These are phyloP conservation scores for Tephrocybe sp. DNA, from an alignment of 768 basidiomycete genomes.

Conservation along the genomic window DNA sequence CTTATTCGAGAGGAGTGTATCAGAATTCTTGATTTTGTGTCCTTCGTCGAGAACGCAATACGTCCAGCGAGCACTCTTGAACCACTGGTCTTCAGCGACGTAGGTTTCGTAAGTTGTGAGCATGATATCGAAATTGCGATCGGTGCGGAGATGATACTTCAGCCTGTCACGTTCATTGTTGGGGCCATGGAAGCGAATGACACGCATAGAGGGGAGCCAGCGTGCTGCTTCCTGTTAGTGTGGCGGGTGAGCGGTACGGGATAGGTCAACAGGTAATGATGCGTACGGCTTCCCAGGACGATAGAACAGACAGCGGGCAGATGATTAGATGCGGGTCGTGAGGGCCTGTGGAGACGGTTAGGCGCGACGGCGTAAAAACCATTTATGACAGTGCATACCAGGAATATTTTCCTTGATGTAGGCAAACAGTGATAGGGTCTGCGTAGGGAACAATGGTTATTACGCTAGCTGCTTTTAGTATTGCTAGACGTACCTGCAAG, in stretches of 20 bases:
- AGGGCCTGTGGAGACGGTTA: conserved; percentile 24
- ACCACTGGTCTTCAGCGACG: conserved; percentile 56
- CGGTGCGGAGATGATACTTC: conserved; percentile 40
- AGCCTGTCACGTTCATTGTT: conserved; percentile 54
- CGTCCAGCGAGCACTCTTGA: conserved; percentile 58
- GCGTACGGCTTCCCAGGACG: conserved; percentile 54
- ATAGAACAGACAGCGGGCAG: conserved; percentile 69
- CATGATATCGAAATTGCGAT: conserved; percentile 52
- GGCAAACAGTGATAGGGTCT: conserved; percentile 66
- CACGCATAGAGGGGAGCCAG: conserved; percentile 52
- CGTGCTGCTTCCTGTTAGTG: conserved; percentile 45
- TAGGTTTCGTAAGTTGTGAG: conserved; percentile 72
- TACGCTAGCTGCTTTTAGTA: neutral
- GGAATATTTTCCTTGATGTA: conserved; percentile 57
- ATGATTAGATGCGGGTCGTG: conserved; percentile 68
- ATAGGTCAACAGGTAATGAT: neutral
- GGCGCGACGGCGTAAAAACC: neutral
- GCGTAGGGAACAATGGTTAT: neutral
- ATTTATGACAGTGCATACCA: conserved; percentile 22
- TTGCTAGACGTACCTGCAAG: conserved; percentile 41
- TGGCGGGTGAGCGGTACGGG: neutral
- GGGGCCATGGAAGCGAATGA: conserved; percentile 63
- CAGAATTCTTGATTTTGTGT: conserved; percentile 72
- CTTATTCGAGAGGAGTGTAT: conserved; percentile 50
- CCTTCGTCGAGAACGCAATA: conserved; percentile 67